Evolutionary conservation across 495 filamentous ascomycete genomes (phyloP).

Genomic region (Lophiostoma macrostomum): DNA sequence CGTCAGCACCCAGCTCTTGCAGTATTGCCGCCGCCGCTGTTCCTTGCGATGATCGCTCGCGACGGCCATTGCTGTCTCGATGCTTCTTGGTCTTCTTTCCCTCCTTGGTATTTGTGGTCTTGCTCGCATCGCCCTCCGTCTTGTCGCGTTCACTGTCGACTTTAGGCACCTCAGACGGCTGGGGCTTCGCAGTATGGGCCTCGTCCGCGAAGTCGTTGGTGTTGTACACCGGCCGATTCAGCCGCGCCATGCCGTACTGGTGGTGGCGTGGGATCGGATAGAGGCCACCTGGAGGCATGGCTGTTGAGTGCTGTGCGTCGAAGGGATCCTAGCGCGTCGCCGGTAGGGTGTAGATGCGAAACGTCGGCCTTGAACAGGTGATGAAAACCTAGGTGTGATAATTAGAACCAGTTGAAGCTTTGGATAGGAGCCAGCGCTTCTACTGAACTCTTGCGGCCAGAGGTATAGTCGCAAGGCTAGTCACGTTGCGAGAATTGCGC

Average conservation of each 20-base stretch:
- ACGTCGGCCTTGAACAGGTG: too few relatives aligned
- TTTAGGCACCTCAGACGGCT: neutral
- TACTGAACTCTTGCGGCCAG: too few relatives aligned
- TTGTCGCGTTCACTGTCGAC: neutral
- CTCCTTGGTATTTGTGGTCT: neutral
- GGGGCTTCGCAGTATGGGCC: neutral
- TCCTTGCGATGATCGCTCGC: too few relatives aligned
- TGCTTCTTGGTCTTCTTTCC: conserved; percentile 11
- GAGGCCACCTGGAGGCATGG: conserved; percentile 17
- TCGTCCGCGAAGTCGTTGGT: conserved; percentile 10
- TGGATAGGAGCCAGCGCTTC: too few relatives aligned
- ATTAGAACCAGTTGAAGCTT: too few relatives aligned
- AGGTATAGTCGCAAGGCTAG: too few relatives aligned
- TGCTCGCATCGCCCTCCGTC: neutral
- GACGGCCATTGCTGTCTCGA: neutral
- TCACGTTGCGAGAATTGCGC: too few relatives aligned
- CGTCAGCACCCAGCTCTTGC: neutral
- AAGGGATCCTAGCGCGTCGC: too few relatives aligned
- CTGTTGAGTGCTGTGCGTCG: too few relatives aligned
- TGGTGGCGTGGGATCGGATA: conserved; percentile 13
- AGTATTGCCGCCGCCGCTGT: too few relatives aligned
- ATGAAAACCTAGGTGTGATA: too few relatives aligned
- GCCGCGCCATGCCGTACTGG: neutral
- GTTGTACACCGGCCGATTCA: neutral
- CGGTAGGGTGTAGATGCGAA: too few relatives aligned